Evolutionary conservation across 208 protist genomes (phyloP).

Genomic region (Crithidia expoeki): DNA sequence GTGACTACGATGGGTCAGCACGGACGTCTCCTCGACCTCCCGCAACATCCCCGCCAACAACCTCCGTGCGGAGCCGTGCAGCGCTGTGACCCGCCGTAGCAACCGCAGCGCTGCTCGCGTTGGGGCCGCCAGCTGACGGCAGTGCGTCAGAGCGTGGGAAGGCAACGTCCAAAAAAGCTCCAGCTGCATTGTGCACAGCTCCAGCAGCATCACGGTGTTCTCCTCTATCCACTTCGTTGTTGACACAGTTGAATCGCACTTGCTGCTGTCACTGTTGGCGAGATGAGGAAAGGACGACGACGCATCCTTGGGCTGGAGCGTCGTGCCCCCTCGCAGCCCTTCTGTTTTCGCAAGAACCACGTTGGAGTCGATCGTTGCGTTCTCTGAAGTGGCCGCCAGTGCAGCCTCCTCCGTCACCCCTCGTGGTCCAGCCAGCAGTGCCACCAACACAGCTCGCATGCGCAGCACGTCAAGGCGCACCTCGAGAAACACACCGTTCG

Average conservation of each 20-base stretch:
- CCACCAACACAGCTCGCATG: conserved; percentile 45
- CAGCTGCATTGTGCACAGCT: conserved; percentile 39
- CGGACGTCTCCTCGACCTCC: not conserved
- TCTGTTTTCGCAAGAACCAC: not conserved
- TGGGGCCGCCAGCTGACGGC: conserved; percentile 19
- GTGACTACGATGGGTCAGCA: conserved; percentile 11
- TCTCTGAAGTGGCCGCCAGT: not conserved
- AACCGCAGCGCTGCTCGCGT: conserved; percentile 18
- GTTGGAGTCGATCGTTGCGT: not conserved
- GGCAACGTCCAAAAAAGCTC: conserved; percentile 51
- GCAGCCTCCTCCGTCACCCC: conserved; percentile 16
- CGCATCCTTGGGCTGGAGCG: not conserved
- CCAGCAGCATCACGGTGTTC: conserved; percentile 34
- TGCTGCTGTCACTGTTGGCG: not conserved
- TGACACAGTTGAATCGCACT: not conserved
- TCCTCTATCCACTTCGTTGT: conserved; percentile 35
- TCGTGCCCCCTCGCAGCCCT: not conserved
- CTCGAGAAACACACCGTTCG: conserved; percentile 73
- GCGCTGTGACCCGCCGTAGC: conserved; percentile 12
- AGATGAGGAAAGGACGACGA: not conserved
- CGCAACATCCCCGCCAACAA: conserved; percentile 27
- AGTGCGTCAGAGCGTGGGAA: conserved; percentile 27
- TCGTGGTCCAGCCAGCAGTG: conserved; percentile 33
- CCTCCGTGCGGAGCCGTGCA: conserved; percentile 15
- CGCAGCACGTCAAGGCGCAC: conserved; percentile 39